A percentile compares a stretch with the other conserved stretches of the same genome.
Conservation (phyloP, 176 grass and related monocot genomes). For the Cenchrus purpureus region DNA sequence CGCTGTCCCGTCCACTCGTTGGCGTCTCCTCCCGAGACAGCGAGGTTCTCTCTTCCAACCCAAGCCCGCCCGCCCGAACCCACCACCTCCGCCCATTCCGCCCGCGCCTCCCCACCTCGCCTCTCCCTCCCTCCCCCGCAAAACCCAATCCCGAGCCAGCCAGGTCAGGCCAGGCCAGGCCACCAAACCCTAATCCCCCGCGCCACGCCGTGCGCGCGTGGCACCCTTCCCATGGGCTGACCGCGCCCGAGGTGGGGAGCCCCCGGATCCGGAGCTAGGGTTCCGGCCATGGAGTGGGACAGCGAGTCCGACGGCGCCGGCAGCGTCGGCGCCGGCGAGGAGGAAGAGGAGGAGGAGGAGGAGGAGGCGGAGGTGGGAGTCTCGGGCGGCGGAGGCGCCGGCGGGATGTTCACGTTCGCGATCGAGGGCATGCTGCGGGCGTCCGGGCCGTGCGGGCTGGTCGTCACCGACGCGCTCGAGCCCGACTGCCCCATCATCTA, state of each 20-base stretch:
- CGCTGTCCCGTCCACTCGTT: constrained; percentile 57
- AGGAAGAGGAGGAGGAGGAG: constrained; percentile 48
- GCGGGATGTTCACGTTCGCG: constrained; percentile 71
- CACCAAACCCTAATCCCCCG: constrained; percentile 42
- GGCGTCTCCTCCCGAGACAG: constrained; percentile 21
- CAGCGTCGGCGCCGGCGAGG: constrained; percentile 49
- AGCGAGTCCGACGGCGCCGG: constrained; percentile 81
- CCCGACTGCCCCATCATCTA: constrained; percentile 94
- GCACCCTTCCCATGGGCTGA: constrained; percentile 37
- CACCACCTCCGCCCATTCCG: constrained; percentile 33
- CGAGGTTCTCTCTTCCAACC: constrained; percentile 19
- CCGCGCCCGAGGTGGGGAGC: constrained; percentile 5
- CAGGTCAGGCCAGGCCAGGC: constrained; percentile 24
- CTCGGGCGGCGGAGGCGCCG: constrained; percentile 11
- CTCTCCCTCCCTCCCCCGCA: not conserved
- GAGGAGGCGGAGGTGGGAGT: constrained; percentile 13
- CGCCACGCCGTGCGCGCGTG: constrained; percentile 27
- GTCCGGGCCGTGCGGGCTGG: constrained; percentile 71
- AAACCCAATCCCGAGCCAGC: constrained; percentile 33
- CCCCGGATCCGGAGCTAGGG: constrained; percentile 64
- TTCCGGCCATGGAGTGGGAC: constrained; percentile 80
- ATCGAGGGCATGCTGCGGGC: constrained; percentile 75
- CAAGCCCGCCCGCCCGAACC: constrained; percentile 30
- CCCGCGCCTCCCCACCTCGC: not conserved
- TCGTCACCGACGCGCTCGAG: constrained; percentile 91